phyloP scores from a whole-genome alignment of 208 protist genomes.

The Naegleria lovaniensis region DNA sequence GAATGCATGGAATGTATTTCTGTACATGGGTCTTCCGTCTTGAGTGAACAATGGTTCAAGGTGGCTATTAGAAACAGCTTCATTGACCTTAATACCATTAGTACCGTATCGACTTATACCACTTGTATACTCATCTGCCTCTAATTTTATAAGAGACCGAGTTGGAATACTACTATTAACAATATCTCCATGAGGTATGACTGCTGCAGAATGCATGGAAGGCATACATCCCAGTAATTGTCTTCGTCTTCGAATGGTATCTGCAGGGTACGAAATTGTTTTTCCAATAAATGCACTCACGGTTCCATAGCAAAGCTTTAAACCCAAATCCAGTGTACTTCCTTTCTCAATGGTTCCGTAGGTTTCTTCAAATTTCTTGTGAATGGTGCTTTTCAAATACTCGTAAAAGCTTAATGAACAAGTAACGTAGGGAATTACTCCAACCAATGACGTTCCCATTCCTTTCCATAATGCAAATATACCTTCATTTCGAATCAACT shows the following conservation, averaged over 20 bases:
- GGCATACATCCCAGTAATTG: neutral
- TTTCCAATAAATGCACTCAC: neutral
- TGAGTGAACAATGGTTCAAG: neutral
- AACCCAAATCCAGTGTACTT: neutral
- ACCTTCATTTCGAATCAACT: neutral
- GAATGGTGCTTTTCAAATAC: neutral
- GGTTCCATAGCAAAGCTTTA: neutral
- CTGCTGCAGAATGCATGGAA: neutral
- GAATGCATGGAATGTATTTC: neutral
- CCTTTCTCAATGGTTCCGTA: neutral
- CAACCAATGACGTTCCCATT: neutral
- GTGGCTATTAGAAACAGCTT: neutral
- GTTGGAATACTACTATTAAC: neutral
- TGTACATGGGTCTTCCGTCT: neutral
- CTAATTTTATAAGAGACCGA: neutral
- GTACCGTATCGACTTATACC: neutral
- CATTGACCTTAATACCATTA: neutral
- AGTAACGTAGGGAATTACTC: neutral
- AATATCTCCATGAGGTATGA: neutral
- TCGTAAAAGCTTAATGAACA: neutral
- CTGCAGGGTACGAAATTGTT: neutral
- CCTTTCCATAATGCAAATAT: neutral
- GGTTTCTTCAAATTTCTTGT: neutral
- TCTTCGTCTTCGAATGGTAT: neutral
- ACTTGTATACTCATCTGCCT: neutral